Conservation (phyloP, 2,329 filamentous ascomycete species). For the Botrytis aclada region DNA sequence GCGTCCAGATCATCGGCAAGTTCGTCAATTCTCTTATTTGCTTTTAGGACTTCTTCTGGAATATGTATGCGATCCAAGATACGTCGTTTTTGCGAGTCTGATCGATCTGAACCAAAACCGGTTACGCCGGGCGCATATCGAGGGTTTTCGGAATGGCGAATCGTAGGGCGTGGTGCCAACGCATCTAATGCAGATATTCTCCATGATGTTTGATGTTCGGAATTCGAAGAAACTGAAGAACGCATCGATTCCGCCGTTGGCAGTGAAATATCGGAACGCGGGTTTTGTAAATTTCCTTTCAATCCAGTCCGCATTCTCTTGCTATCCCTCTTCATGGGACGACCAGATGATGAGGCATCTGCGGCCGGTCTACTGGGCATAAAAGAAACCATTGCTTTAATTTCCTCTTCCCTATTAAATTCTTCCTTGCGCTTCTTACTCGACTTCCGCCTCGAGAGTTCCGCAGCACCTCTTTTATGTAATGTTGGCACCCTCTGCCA, state of each 20-base stretch:
- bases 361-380: slow-evolving; percentile 62
- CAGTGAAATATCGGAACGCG: slow-evolving; percentile 63
- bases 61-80: slow-evolving; percentile 52
- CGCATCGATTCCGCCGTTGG: slow-evolving; percentile 71
- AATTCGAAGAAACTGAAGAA: slow-evolving; percentile 71
- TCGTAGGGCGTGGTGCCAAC: slow-evolving; percentile 80
- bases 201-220: slow-evolving; percentile 68
- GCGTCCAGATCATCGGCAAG: slow-evolving; percentile 85
- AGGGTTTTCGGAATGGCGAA: slow-evolving; percentile 69
- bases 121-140: slow-evolving; percentile 50
- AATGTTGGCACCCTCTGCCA: slow-evolving; percentile 52
- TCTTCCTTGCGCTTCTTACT: slow-evolving; percentile 76
- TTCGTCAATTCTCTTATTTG: slow-evolving; percentile 62
- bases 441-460: slow-evolving; percentile 65
- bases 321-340: slow-evolving; percentile 60
- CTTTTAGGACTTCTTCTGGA: slow-evolving; percentile 58
- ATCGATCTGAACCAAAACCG: slow-evolving; percentile 43
- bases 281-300: slow-evolving; percentile 56
- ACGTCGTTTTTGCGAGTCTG: slow-evolving; percentile 50
- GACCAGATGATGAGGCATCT: slow-evolving; percentile 57
- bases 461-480: slow-evolving; percentile 59
- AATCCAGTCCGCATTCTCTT: slow-evolving; percentile 60
- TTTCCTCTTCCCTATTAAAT: slow-evolving; percentile 78
- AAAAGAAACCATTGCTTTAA: slow-evolving; percentile 75
- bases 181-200: slow-evolving; percentile 76